These are phyloP conservation scores for Russula brevipes DNA, from an alignment of 768 basidiomycete genomes.

Conservation along the genomic window DNA sequence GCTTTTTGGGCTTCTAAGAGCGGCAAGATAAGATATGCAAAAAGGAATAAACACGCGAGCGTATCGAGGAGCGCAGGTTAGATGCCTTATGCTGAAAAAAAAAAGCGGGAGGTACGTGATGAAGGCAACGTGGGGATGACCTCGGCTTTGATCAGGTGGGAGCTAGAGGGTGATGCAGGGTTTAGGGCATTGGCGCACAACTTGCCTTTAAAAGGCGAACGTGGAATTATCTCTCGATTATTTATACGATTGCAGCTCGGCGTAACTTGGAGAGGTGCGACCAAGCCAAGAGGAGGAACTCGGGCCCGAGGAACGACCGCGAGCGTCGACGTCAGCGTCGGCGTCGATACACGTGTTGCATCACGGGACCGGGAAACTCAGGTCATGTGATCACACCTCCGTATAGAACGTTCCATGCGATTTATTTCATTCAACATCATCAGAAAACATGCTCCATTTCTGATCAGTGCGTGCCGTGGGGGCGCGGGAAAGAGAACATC, in stretches of 20 bases:
- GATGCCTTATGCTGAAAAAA: not conserved
- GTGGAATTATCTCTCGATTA: not conserved
- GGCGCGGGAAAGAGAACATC: not conserved
- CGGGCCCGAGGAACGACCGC: constrained; percentile 7
- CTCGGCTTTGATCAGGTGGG: constrained; percentile 3
- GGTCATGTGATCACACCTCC: constrained; percentile 9
- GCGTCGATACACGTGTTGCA: constrained; percentile 24
- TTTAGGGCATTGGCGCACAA: not conserved
- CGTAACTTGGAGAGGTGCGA: not conserved
- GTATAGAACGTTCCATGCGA: not conserved
- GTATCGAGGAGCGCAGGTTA: not conserved
- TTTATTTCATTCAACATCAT: not conserved
- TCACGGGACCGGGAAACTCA: not conserved
- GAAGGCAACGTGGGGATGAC: not conserved
- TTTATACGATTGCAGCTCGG: not conserved
- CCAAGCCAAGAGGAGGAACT: not conserved
- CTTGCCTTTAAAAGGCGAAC: constrained; percentile 11
- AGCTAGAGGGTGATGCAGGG: constrained; percentile 15
- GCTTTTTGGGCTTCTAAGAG: not conserved
- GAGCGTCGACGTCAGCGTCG: not conserved
- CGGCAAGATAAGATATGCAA: constrained; percentile 6
- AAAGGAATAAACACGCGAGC: not conserved
- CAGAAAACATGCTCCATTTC: not conserved
- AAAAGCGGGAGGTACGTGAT: constrained; percentile 1
- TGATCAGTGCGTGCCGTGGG: not conserved